Evolutionary conservation across 768 basidiomycete species (phyloP).

Genomic region (Mycena indigotica): DNA sequence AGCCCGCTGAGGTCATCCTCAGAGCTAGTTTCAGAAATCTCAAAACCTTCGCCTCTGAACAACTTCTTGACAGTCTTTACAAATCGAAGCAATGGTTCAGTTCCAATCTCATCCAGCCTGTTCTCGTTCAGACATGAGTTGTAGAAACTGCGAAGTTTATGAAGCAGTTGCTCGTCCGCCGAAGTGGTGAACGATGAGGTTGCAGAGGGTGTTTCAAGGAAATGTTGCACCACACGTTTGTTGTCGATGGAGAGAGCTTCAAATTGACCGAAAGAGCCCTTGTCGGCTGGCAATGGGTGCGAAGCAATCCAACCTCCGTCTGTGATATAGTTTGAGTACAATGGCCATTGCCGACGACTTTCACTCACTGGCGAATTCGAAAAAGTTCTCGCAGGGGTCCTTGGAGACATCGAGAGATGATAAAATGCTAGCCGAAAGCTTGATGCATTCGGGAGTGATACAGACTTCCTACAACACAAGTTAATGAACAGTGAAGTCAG

Average conservation of each 20-base stretch:
- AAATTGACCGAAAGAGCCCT: conserved; percentile 72
- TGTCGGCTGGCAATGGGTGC: conserved; percentile 87
- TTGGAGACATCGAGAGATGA: conserved; percentile 75
- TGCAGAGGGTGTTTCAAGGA: conserved; percentile 57
- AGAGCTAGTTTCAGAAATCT: conserved; percentile 29
- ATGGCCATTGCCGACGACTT: conserved; percentile 11
- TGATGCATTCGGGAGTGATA: conserved; percentile 76
- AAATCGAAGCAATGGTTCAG: conserved; percentile 69
- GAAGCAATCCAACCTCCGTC: conserved; percentile 86
- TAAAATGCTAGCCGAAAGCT: conserved; percentile 80
- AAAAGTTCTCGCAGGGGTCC: conserved; percentile 97
- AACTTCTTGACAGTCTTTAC: conserved; percentile 61
- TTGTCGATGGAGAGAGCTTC: conserved; percentile 74
- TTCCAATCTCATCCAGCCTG: conserved; percentile 71
- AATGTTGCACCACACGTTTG: conserved; percentile 70
- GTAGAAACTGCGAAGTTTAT: conserved; percentile 74
- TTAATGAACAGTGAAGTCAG: conserved; percentile 2
- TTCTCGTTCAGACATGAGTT: conserved; percentile 81
- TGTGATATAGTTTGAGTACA: conserved; percentile 30
- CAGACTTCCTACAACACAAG: conserved; percentile 58
- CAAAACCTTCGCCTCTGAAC: conserved; percentile 55
- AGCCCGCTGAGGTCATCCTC: conserved; percentile 53
- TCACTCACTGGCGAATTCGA: conserved; percentile 84
- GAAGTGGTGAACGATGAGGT: conserved; percentile 35
- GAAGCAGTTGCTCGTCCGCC: conserved; percentile 58